phyloP scores from a whole-genome alignment of 345 rosid species.

The Gossypium arboreum region DNA sequence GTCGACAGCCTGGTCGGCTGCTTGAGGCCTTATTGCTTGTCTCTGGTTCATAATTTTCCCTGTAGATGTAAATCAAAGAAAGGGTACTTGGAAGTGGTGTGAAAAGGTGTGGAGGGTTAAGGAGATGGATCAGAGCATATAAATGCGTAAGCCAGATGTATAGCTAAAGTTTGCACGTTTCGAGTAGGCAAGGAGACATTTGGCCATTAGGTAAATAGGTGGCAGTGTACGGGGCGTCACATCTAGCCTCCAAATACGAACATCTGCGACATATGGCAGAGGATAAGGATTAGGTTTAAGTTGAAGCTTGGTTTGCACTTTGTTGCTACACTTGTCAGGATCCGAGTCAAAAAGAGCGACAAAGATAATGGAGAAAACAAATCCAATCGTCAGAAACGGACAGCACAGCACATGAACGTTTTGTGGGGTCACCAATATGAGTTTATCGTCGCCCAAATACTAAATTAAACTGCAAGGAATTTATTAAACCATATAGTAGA shows the following conservation, averaged over 20 bases:
- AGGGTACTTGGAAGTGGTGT: background rate
- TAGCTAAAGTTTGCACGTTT: background rate
- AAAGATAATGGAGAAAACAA: background rate
- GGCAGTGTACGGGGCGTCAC: background rate
- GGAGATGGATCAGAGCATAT: background rate
- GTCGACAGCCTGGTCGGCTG: constrained; percentile 19
- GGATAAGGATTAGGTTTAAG: background rate
- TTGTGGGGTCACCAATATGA: too few species aligned
- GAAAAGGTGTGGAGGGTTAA: background rate
- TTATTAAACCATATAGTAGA: too few species aligned
- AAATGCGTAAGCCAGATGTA: background rate
- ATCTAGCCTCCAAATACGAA: background rate
- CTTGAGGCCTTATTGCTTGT: constrained; percentile 20
- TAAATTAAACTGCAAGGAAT: too few species aligned
- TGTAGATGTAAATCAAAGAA: background rate
- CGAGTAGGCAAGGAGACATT: background rate
- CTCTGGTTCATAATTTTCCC: constrained; percentile 24
- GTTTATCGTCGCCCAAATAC: too few species aligned
- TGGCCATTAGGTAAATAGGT: background rate
- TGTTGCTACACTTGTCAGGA: background rate
- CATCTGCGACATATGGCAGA: background rate
- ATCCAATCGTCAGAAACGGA: background rate
- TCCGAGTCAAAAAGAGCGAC: background rate
- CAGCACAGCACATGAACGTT: too few species aligned
- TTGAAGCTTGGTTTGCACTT: background rate